A percentile compares a stretch with the other conserved stretches of the same genome.
phyloP scores from a whole-genome alignment of 495 filamentous ascomycete genomes.

The Patellaria atrata region DNA sequence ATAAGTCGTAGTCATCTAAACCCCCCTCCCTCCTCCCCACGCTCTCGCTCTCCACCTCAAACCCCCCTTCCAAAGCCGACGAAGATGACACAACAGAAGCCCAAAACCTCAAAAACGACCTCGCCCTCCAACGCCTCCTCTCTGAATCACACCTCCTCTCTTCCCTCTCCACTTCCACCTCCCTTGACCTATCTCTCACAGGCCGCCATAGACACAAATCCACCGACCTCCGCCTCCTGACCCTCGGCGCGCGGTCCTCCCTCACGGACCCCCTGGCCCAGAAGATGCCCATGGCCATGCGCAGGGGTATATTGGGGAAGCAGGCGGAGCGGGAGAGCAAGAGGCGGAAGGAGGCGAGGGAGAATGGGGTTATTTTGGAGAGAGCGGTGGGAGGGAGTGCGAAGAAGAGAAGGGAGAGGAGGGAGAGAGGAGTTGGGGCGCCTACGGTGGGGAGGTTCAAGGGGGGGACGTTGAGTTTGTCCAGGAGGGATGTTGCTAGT shows the following conservation, averaged over 20 bases:
- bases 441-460: conserved; percentile 68
- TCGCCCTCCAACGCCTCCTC: conserved; percentile 77
- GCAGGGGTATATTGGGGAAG: conserved; percentile 62
- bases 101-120: conserved; percentile 72
- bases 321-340: conserved; percentile 48
- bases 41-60: conserved; percentile 13
- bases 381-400: conserved; percentile 34
- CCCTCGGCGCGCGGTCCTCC: conserved; percentile 62
- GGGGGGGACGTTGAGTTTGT: conserved; percentile 65
- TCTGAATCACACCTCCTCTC: conserved; percentile 83
- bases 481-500: conserved; percentile 54
- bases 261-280: conserved; percentile 59
- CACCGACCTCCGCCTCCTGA: conserved; percentile 64
- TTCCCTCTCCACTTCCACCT: conserved; percentile 26
- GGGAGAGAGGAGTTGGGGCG: conserved; percentile 54
- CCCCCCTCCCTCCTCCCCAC: too few relatives aligned
- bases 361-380: conserved; percentile 86
- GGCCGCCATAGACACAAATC: conserved; percentile 60
- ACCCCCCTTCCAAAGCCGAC: conserved; percentile 20
- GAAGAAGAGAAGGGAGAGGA: conserved; percentile 28
- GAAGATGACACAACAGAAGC: conserved; percentile 40
- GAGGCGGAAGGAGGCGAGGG: conserved; percentile 61
- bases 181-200: conserved; percentile 35
- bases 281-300: conserved; percentile 71
- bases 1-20: conserved; percentile 35